Evolutionary conservation across 2,329 filamentous ascomycete genomes (phyloP), one percentile per base, ranked within the genome.

Genomic region (Cryphonectria nitschkei): DNA sequence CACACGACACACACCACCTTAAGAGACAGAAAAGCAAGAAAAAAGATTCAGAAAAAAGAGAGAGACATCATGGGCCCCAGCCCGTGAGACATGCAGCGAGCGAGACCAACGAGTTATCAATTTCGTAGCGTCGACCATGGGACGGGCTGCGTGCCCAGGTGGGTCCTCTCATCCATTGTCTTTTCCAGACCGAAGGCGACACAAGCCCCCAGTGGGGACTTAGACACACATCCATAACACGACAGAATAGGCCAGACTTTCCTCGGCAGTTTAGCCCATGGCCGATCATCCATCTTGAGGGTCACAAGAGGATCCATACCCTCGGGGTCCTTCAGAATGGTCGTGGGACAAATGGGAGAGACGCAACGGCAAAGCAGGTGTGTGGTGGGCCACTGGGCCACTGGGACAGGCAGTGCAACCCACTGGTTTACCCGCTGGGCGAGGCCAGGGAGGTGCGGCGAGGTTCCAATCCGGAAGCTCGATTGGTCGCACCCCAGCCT

Each of bases 281-380:
- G 54, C 19, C 16, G 54, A 61, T 39, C 34, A 41, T 19, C 16
- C 50, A n/a, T 11, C 46, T 22, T 9, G 22, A 19, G 22, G 2
- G 46, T 5, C 46, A 50, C 19, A 19, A 19, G 16, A 46, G 52
- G 39, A 60, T 32, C 65, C 65, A 43, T 67, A 26, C 7, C 19
- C 32, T 56, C 32, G 43, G 46, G 16, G 64, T 13, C 46, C 7
- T 46, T 19, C 14, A 19, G 61, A 26, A 2, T 22, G 29, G 34
- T 46, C 52, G 65, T 43, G 65, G 64, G 70, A 68, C 70, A 72
- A 72, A 72, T 72, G 68, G 60, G 70, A 70, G 61, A n/a, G 8
- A 8, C 52, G 61, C 58, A 41, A 70, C 37, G 43, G 50, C 29
- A 58, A 61, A 22, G 37, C 37, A 41, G n/a, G 39, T 32, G 26